Conservation (phyloP, 2,329 filamentous ascomycete genomes). For the Botrytis tulipae region DNA sequence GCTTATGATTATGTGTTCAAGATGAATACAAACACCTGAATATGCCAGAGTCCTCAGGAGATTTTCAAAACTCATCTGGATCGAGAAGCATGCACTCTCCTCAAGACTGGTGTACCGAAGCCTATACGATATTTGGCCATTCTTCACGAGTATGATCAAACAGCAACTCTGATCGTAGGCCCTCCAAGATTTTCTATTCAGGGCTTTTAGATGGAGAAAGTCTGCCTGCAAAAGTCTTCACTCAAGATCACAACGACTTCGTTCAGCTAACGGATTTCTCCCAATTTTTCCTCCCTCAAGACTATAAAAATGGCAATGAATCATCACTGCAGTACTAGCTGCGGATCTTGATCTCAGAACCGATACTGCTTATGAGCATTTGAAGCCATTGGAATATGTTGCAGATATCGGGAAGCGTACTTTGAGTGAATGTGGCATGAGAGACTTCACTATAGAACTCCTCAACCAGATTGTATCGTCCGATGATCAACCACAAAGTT, state of each 20-base stretch:
- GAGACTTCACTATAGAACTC: not conserved
- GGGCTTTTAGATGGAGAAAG: not conserved
- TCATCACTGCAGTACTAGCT: not conserved
- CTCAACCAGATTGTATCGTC: not conserved
- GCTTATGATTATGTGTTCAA: not conserved
- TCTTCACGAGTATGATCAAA: constrained; percentile 17
- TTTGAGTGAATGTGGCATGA: no score
- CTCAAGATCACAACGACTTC: not conserved
- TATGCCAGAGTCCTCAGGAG: not conserved
- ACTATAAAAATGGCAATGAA: not conserved
- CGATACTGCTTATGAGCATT: not conserved
- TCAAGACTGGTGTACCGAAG: not conserved
- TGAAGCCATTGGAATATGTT: constrained; percentile 1
- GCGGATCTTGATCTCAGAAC: not conserved
- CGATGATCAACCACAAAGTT: not conserved
- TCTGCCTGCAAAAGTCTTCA: not conserved
- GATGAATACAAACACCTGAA: not conserved
- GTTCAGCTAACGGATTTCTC: not conserved
- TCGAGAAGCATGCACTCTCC: not conserved
- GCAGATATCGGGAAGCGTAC: not conserved
- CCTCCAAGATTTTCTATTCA: constrained; percentile 39
- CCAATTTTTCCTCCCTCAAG: not conserved
- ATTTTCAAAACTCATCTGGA: no score
- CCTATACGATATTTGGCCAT: not conserved
- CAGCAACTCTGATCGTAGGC: constrained; percentile 21